Evolutionary conservation across 805 yeast species (phyloP).

Genomic region (Yarrowia keelungensis): DNA sequence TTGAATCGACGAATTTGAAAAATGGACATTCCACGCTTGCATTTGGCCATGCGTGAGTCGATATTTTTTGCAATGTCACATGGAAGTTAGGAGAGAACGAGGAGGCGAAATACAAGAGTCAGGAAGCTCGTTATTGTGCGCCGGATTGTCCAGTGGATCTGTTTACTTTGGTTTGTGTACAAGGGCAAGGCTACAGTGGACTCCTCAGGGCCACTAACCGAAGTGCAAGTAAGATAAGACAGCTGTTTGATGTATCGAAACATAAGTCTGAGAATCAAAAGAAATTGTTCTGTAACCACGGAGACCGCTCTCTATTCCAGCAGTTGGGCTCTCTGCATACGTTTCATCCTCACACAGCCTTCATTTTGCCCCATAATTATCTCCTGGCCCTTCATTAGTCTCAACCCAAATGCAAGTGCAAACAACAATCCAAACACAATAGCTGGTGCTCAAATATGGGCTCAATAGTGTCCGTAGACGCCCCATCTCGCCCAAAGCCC

Average conservation of each 20-base stretch:
- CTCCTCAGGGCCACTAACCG: background rate
- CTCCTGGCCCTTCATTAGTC: conserved; percentile 1
- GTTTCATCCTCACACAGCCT: background rate
- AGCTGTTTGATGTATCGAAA: too few relatives aligned
- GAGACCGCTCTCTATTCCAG: too few relatives aligned
- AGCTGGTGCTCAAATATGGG: background rate
- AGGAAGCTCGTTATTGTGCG: too few relatives aligned
- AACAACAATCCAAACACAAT: background rate
- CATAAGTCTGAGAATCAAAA: too few relatives aligned
- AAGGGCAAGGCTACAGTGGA: background rate
- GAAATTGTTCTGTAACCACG: too few relatives aligned
- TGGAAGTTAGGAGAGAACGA: too few relatives aligned
- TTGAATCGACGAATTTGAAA: background rate
- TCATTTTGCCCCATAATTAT: background rate
- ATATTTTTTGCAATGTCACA: conserved; percentile 3
- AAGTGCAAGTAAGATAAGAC: too few relatives aligned
- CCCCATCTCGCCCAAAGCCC: too few relatives aligned
- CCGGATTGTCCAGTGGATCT: too few relatives aligned
- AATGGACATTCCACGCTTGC: conserved; percentile 9
- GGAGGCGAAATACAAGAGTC: too few relatives aligned
- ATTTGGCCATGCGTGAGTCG: background rate
- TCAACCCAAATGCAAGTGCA: background rate
- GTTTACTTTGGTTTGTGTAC: background rate
- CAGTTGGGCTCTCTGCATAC: too few relatives aligned
- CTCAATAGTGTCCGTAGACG: too few relatives aligned